Evolutionary conservation across 305 asterid species (phyloP), one percentile per base, ranked within the genome.

Genomic region (Andrographis paniculata): DNA sequence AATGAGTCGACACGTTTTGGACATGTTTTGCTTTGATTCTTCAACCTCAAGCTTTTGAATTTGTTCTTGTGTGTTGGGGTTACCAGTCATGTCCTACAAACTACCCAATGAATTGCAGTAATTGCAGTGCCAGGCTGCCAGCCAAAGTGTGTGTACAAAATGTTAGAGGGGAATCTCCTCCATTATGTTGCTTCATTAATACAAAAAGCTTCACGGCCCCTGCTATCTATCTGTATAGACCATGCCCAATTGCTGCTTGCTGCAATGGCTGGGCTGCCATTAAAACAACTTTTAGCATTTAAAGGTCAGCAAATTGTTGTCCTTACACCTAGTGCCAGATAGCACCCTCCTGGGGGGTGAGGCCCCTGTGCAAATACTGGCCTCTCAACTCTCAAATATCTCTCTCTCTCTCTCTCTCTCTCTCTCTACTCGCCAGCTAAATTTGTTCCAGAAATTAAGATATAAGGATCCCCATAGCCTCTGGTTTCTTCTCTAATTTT

Each of bases 401-500:
- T 31, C 20, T n/a, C n/a, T n/a, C n/a, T n/a, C n/a, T n/a, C n/a
- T n/a, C n/a, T n/a, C n/a, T n/a, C n/a, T n/a, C n/a, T n/a, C n/a
- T n/a, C n/a, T 44, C 43, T 16, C 38, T 15, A 46, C 14, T 42
- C 56, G 61, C 56, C 63, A 59, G 39, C 63, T 40, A 60, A 17
- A 41, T 30, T 45, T 17, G 56, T 42, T 54, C 58, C 17, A 47
- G 42, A 27, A 27, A 10, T 27, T 10, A 27, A 27, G 33, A 27
- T 5, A n/a, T n/a, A n/a, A n/a, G n/a, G n/a, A n/a, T n/a, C n/a
- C n/a, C n/a, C n/a, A n/a, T n/a, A n/a, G n/a, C n/a, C n/a, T n/a
- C n/a, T n/a, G n/a, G n/a, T n/a, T n/a, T n/a, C n/a, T n/a, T n/a
- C n/a, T n/a, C n/a, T n/a, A n/a, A n/a, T n/a, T n/a, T n/a, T n/a